Conservation (phyloP, 1,284 basidiomycete species). For the Ustilago vetiveriae region DNA sequence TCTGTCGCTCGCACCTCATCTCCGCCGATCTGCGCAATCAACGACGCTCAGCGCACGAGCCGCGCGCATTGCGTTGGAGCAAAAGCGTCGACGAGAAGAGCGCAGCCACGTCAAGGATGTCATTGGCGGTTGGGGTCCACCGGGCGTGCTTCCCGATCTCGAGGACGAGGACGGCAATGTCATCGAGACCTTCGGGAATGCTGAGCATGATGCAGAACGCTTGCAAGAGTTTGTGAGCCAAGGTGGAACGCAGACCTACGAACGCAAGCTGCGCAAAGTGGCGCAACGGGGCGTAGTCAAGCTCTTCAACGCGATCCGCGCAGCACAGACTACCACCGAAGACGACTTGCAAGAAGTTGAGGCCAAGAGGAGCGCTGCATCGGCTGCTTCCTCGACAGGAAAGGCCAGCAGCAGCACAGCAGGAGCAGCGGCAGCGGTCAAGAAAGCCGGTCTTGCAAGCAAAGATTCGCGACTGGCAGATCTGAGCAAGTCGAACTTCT, state of each 20-base stretch:
- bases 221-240: conserved; percentile 43
- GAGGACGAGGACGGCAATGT: conserved; percentile 47
- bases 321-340: conserved; percentile 60
- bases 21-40: conserved; percentile 56
- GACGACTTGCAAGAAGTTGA: conserved; percentile 55
- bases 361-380: conserved; percentile 24
- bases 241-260: conserved; percentile 60
- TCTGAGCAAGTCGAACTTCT: conserved; percentile 64
- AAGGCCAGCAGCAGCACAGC: not conserved
- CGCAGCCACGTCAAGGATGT: conserved; percentile 62
- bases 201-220: conserved; percentile 24
- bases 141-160: conserved; percentile 49
- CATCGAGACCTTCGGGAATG: conserved; percentile 18
- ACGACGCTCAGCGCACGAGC: conserved; percentile 59
- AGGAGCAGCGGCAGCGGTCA: conserved; percentile 2
- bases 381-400: not conserved
- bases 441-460: conserved; percentile 53
- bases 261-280: conserved; percentile 61
- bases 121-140: conserved; percentile 64
- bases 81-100: conserved; percentile 59
- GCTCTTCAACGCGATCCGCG: conserved; percentile 66
- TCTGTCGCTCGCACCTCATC: conserved; percentile 62
- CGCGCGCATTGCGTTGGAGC: conserved; percentile 57
- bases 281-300: conserved; percentile 66
- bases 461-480: conserved; percentile 56